These are phyloP conservation scores for Roridomyces roridus DNA, from an alignment of 768 basidiomycete genomes.

Conservation along the genomic window DNA sequence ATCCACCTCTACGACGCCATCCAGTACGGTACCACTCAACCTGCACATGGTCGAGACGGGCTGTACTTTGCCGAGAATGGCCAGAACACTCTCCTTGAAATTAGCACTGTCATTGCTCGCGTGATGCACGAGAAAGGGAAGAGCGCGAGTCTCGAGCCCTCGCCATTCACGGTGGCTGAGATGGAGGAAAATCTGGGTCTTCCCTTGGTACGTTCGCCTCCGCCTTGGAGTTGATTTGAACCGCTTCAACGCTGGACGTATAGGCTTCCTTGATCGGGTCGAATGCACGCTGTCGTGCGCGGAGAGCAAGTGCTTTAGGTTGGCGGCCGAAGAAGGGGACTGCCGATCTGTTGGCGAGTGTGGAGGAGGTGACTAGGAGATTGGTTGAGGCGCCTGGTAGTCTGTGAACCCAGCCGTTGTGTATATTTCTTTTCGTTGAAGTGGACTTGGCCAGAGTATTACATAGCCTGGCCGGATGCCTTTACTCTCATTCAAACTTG, in stretches of 20 bases:
- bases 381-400: too few relatives aligned
- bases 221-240: background rate
- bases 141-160: conserved; percentile 12
- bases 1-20: conserved; percentile 24
- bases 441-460: too few relatives aligned
- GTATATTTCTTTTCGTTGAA: too few relatives aligned
- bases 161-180: conserved; percentile 23
- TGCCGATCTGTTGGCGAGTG: background rate
- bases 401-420: too few relatives aligned
- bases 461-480: too few relatives aligned
- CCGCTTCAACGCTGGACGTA: too few relatives aligned
- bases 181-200: conserved; percentile 21
- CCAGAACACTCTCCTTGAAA: conserved; percentile 20
- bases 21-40: background rate
- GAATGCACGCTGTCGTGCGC: conserved; percentile 20
- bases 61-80: conserved; percentile 32
- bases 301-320: conserved; percentile 19
- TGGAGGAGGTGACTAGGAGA: background rate
- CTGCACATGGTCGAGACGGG: conserved; percentile 27
- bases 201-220: background rate
- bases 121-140: conserved; percentile 25
- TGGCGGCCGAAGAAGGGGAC: conserved; percentile 22
- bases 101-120: conserved; percentile 19
- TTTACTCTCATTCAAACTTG: too few relatives aligned
- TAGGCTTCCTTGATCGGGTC: conserved; percentile 14